Conservation (phyloP, 2,329 filamentous ascomycete species). For the Basipetospora chlamydospora region DNA sequence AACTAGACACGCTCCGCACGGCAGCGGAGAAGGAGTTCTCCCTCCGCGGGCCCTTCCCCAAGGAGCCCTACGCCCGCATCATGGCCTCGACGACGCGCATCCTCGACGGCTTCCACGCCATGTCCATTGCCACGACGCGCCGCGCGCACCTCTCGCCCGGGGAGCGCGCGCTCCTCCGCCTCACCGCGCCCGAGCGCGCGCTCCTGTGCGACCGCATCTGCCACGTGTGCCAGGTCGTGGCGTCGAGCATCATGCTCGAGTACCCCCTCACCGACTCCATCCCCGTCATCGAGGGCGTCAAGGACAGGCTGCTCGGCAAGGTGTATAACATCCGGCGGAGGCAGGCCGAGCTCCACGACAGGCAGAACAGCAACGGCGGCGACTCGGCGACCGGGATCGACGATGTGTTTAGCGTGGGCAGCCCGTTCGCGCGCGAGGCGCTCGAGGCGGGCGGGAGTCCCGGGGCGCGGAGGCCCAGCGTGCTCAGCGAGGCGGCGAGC, state of each 20-base stretch:
- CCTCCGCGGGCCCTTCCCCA: conserved; percentile 73
- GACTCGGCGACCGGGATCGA: neutral
- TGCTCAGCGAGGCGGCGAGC: neutral
- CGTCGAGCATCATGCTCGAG: conserved; percentile 84
- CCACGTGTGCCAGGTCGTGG: conserved; percentile 74
- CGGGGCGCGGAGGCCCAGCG: neutral
- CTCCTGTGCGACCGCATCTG: conserved; percentile 80
- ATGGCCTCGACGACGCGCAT: conserved; percentile 69
- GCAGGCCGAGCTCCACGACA: conserved; percentile 29
- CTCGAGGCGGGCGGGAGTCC: neutral
- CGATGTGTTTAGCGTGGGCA: too few relatives aligned
- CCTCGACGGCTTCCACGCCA: conserved; percentile 87
- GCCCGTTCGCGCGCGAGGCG: too few relatives aligned
- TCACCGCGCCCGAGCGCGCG: conserved; percentile 64
- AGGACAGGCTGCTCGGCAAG: conserved; percentile 73
- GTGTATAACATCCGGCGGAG: conserved; percentile 76
- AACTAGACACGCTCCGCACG: conserved; percentile 57
- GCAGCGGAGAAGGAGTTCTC: conserved; percentile 79
- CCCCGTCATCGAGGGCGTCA: conserved; percentile 64
- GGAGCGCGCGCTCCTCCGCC: conserved; percentile 65
- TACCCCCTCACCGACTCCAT: conserved; percentile 84
- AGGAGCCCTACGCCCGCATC: conserved; percentile 56
- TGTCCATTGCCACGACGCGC: conserved; percentile 83
- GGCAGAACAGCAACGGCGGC: neutral
- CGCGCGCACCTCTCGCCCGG: conserved; percentile 62